Conservation (phyloP, 371 early-diverging fungal species). For the Mucor circinelloides region DNA sequence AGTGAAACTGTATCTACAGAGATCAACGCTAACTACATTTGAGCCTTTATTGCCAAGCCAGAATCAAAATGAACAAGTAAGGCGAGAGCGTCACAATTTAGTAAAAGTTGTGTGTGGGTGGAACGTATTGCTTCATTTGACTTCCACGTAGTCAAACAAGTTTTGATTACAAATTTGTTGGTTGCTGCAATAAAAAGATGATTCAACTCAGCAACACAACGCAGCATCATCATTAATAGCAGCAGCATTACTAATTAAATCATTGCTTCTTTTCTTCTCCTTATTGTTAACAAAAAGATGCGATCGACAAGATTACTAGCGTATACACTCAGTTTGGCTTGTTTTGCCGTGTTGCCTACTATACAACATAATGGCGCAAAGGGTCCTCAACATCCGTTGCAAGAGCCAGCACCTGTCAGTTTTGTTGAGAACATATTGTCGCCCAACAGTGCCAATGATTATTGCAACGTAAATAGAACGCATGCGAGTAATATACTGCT, state of each 20-base stretch:
- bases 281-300: not conserved
- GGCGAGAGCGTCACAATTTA: not conserved
- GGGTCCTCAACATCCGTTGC: slow-evolving; percentile 23
- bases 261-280: not conserved
- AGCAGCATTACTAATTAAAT: not conserved
- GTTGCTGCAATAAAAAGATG: not conserved
- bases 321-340: slow-evolving; percentile 5
- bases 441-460: slow-evolving; percentile 26
- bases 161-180: not conserved
- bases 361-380: slow-evolving; percentile 14
- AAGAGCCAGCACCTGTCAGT: slow-evolving; percentile 35
- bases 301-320: not conserved
- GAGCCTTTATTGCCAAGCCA: too few species aligned
- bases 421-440: slow-evolving; percentile 42
- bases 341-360: slow-evolving; percentile 14
- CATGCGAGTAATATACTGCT: not conserved
- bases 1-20: too few species aligned
- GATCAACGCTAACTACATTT: too few species aligned
- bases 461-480: slow-evolving; percentile 45
- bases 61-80: not conserved
- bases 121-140: not conserved
- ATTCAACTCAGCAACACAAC: not conserved
- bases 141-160: not conserved
- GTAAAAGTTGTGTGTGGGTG: not conserved
- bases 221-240: not conserved